These are phyloP conservation scores for Verticillium zaregamsianum DNA, from an alignment of 2,329 filamentous ascomycete genomes.

Conservation along the genomic window DNA sequence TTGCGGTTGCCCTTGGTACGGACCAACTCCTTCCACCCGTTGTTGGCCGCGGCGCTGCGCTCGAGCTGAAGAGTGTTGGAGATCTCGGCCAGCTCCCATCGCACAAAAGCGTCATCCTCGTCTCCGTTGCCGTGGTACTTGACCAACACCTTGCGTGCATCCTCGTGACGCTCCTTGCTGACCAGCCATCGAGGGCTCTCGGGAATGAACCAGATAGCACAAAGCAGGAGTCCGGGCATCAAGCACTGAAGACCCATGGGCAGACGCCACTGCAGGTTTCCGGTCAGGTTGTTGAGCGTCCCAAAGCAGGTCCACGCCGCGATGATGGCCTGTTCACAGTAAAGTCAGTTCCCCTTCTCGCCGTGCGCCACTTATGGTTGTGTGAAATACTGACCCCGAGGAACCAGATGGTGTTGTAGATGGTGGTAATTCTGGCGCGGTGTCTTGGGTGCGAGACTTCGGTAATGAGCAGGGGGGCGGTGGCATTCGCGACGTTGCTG, in stretches of 20 bases:
- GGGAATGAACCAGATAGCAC: slow-evolving; percentile 46
- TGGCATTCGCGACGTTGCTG: slow-evolving; percentile 47
- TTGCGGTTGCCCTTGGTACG: slow-evolving; percentile 53
- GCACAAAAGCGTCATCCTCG: slow-evolving; percentile 42
- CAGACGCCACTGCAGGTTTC: slow-evolving; percentile 49
- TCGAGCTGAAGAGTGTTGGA: slow-evolving; percentile 53
- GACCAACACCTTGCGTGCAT: slow-evolving; percentile 29
- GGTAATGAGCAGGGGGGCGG: slow-evolving; percentile 47
- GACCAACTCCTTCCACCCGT: slow-evolving; percentile 50
- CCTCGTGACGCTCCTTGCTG: slow-evolving; percentile 28
- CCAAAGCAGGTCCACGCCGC: slow-evolving; percentile 48
- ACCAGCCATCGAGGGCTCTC: slow-evolving; percentile 39
- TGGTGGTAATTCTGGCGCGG: slow-evolving; percentile 44
- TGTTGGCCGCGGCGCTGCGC: slow-evolving; percentile 38
- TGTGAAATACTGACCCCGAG: slow-evolving; percentile 27
- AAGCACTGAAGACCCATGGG: slow-evolving; percentile 44
- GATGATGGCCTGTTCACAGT: slow-evolving; percentile 20
- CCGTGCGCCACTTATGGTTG: neutral
- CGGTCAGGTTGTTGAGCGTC: slow-evolving; percentile 35
- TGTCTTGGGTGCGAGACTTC: slow-evolving; percentile 49
- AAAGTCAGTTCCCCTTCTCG: neutral
- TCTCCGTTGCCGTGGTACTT: slow-evolving; percentile 27
- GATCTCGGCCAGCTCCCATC: slow-evolving; percentile 57
- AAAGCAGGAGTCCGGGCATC: slow-evolving; percentile 42
- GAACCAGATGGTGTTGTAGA: slow-evolving; percentile 55